Evolutionary conservation across 371 early-diverging fungal genomes (phyloP).

Genomic region (Saksenaea oblongispora): DNA sequence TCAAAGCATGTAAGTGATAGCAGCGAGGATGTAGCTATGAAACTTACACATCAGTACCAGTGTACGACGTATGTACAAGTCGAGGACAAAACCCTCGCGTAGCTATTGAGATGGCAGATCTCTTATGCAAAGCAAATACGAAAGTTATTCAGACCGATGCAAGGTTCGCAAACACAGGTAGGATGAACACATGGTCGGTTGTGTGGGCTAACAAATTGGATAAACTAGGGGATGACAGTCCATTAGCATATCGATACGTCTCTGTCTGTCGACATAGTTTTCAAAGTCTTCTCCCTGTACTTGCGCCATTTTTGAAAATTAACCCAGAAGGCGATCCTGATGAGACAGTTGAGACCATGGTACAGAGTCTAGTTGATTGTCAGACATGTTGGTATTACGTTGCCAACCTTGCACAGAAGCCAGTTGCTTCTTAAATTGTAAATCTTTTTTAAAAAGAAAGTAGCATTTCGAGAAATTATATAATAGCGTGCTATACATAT

Average conservation of each 20-base stretch:
- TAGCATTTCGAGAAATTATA: too few relatives aligned
- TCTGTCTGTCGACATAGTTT: not conserved
- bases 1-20: not conserved
- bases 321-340: not conserved
- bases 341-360: not conserved
- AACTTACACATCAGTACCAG: not conserved
- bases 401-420: not conserved
- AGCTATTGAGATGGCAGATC: not conserved
- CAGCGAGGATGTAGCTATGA: not conserved
- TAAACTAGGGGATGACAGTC: not conserved
- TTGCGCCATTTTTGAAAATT: not conserved
- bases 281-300: not conserved
- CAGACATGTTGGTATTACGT: not conserved
- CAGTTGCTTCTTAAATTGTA: not conserved
- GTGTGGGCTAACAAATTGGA: not conserved
- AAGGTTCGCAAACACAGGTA: slow-evolving; percentile 3
- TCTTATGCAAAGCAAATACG: not conserved
- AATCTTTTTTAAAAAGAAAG: too few relatives aligned
- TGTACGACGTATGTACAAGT: not conserved
- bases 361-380: not conserved
- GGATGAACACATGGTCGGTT: not conserved
- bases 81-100: not conserved
- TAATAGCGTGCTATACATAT: too few relatives aligned
- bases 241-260: not conserved
- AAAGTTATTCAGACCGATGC: not conserved